A percentile compares a stretch with the other conserved stretches of the same genome.
These are phyloP conservation scores for Magnolia officinalis DNA, from an alignment of 164 flowering plant species.

Conservation along the genomic window DNA sequence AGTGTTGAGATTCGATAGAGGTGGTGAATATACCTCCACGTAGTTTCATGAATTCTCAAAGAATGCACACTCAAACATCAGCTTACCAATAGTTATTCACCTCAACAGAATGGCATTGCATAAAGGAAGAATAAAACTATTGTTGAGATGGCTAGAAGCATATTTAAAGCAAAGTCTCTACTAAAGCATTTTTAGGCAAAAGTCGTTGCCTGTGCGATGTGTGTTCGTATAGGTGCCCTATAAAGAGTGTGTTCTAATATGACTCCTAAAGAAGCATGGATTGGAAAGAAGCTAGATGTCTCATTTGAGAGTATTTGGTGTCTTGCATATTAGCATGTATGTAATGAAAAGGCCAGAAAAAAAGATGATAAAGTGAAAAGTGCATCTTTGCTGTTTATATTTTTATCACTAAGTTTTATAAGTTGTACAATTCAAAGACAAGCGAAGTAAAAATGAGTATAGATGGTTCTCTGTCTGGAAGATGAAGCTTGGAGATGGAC, in stretches of 20 bases:
- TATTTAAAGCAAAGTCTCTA: background rate
- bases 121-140: background rate
- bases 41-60: background rate
- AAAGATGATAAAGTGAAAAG: constrained; percentile 5
- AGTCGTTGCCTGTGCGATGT: background rate
- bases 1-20: no score
- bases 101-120: background rate
- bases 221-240: background rate
- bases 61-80: background rate
- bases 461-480: background rate
- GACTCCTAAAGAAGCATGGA: constrained; percentile 4
- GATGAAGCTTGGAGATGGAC: constrained; percentile 1
- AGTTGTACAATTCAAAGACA: background rate
- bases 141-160: background rate
- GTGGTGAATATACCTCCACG: no score
- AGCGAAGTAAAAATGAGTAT: background rate
- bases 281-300: background rate
- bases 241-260: background rate
- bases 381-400: constrained; percentile 5
- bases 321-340: constrained; percentile 1
- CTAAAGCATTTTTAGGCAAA: background rate
- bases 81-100: background rate
- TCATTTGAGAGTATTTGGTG: background rate
- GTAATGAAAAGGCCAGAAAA: background rate
- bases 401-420: background rate